Conservation (phyloP, 306 rosid genomes). For the peach (Prunus persica) region DNA sequence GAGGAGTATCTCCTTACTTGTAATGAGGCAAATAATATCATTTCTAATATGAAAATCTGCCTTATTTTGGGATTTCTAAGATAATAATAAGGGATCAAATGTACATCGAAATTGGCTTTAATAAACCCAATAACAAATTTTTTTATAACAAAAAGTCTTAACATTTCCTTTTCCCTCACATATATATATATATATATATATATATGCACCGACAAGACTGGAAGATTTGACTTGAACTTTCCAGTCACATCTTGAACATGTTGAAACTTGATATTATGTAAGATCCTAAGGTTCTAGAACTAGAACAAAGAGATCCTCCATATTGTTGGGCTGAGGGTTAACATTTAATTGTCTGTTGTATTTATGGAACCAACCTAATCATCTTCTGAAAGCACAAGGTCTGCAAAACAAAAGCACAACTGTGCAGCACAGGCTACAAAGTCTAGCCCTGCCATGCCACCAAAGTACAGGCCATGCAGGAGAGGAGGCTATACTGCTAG, state of each 20-base stretch:
- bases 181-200: background rate
- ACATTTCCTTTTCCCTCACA: background rate
- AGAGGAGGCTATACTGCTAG: no score
- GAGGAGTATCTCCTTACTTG: rapidly evolving
- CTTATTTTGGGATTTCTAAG: background rate
- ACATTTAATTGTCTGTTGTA: background rate
- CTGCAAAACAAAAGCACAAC: background rate
- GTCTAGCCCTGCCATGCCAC: background rate
- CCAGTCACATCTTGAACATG: background rate
- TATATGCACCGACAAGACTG: background rate
- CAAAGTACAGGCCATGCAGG: no score
- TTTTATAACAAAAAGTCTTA: background rate
- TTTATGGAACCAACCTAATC: no score
- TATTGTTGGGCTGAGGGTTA: background rate
- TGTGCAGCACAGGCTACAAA: no score
- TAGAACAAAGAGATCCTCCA: background rate
- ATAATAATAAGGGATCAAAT: background rate
- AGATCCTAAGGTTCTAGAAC: background rate
- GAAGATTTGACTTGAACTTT: background rate
- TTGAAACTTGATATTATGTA: background rate
- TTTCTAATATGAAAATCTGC: background rate
- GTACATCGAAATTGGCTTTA: background rate
- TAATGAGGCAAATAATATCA: no score
- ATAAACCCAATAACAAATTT: background rate
- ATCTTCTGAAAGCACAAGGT: background rate